Evolutionary conservation across 108 stramenopile species (phyloP), one percentile per base, ranked within the genome.

Genomic region (Stephanodiscus minutulus): DNA sequence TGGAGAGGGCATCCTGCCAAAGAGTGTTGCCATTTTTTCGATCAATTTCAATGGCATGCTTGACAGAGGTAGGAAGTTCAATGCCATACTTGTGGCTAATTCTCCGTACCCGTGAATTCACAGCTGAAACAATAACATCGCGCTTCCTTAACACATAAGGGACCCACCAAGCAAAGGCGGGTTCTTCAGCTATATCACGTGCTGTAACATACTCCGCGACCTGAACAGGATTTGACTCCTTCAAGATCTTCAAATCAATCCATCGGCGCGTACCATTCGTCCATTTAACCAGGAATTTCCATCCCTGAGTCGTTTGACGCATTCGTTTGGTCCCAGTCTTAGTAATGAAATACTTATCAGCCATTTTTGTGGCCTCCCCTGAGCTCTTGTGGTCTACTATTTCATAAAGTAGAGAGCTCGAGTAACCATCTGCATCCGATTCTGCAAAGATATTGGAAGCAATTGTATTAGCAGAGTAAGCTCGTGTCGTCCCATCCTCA

Each of bases 251-350:
- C 31, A 33, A 5, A 33, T 33, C 31, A 33, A 33, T 33, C 31
- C n/a, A n/a, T n/a, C n/a, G n/a, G n/a, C n/a, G n/a, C n/a, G n/a
- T n/a, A n/a, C n/a, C n/a, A n/a, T 12, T 66, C 18, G 58, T 44
- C 74, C 74, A 76, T 60, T 76, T 25, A 5, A 69, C 43, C 43
- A 76, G 36, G 9, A 76, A 37, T 5, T 61, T 11, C 74, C 74
- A 76, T 20, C 74, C 67, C 8, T 36, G 29, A 21, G 67, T 76
- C 7, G 74, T 62, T 44, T 47, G 66, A 20, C 36, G 28, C 24
- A 31, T 9, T 7, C 64, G 52, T 29, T 50, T 29, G 13, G 39
- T 43, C 31, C 21, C 44, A 64, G 53, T 22, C 53, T 54, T 54
- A 24, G 53, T 54, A 18, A 22, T 54, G 53, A 54, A 22, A 10